A percentile compares a stretch with the other conserved stretches of the same genome.
These are phyloP conservation scores for Aspergillus ruber DNA, from an alignment of 2,329 filamentous ascomycete species.

Conservation along the genomic window DNA sequence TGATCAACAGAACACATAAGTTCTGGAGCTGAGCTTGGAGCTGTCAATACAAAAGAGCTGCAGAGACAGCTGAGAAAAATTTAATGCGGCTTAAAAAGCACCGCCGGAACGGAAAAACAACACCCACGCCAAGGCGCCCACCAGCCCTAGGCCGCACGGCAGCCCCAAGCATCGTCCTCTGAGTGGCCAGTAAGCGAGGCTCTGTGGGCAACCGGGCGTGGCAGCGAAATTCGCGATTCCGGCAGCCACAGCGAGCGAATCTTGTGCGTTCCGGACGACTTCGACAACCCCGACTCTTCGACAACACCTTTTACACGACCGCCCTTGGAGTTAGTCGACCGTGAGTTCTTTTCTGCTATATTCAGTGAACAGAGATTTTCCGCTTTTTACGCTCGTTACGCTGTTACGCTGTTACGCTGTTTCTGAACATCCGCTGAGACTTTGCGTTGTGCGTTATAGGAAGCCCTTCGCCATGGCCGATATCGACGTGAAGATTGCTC, in stretches of 20 bases:
- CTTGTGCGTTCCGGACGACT: constrained; percentile 29
- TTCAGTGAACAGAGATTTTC: neutral
- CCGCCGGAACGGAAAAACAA: constrained; percentile 20
- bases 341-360: constrained; percentile 25
- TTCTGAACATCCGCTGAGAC: constrained; percentile 18
- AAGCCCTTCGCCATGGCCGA: constrained; percentile 69
- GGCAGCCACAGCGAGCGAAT: constrained; percentile 20
- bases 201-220: constrained; percentile 26
- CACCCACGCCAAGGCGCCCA: constrained; percentile 8
- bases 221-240: constrained; percentile 34
- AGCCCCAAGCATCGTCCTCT: constrained; percentile 10
- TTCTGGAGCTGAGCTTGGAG: constrained; percentile 4
- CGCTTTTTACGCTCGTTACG: neutral
- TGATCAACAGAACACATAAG: constrained; percentile 11
- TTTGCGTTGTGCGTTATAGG: constrained; percentile 32
- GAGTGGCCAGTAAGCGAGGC: constrained; percentile 38
- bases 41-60: neutral
- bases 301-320: constrained; percentile 31
- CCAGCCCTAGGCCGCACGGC: constrained; percentile 32
- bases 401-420: neutral
- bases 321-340: constrained; percentile 35
- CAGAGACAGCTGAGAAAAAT: constrained; percentile 7
- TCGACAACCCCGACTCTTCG: constrained; percentile 33
- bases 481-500: constrained; percentile 72
- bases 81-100: constrained; percentile 19